Percentiles rank a stretch among this genome's conserved stretches.
Evolutionary conservation across 2,329 filamentous ascomycete species (phyloP).

Genomic region (Pestalotiopsis sp.): DNA sequence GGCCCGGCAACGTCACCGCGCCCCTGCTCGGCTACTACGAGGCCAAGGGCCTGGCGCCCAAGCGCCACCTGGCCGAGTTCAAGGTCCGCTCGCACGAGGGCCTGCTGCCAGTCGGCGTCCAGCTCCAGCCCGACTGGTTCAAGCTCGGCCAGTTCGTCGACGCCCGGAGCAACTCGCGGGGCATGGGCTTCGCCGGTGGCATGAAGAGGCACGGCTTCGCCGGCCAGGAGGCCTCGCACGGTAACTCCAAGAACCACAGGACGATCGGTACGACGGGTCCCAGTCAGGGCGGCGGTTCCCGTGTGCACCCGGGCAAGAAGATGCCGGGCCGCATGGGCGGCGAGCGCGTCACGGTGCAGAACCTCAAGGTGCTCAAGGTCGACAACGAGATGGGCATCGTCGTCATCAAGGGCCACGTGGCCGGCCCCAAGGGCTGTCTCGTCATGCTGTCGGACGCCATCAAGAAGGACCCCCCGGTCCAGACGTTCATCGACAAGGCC

Average conservation of each 20-base stretch:
- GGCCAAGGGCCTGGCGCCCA: slow-evolving; percentile 78
- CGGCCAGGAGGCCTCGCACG: slow-evolving; percentile 90
- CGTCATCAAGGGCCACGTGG: slow-evolving; percentile 83
- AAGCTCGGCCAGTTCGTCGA: slow-evolving; percentile 89
- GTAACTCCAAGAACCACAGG: slow-evolving; percentile 92
- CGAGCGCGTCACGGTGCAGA: slow-evolving; percentile 86
- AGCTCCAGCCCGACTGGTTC: slow-evolving; percentile 88
- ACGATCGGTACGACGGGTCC: slow-evolving; percentile 89
- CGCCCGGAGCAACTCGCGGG: slow-evolving; percentile 75
- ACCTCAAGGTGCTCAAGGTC: slow-evolving; percentile 85
- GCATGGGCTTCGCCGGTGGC: slow-evolving; percentile 93
- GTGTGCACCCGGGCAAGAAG: slow-evolving; percentile 94
- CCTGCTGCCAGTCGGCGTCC: slow-evolving; percentile 73
- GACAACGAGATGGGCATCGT: slow-evolving; percentile 87
- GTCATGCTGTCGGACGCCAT: slow-evolving; percentile 88
- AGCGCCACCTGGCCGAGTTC: slow-evolving; percentile 85
- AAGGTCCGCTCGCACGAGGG: slow-evolving; percentile 75
- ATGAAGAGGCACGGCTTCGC: slow-evolving; percentile 95
- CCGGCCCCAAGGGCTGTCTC: slow-evolving; percentile 83
- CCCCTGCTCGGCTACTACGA: slow-evolving; percentile 89
- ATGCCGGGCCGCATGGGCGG: slow-evolving; percentile 98
- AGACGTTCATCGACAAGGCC: slow-evolving; percentile 51
- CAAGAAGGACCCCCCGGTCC: slow-evolving; percentile 70
- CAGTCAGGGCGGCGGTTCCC: slow-evolving; percentile 87
- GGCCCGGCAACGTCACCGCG: slow-evolving; percentile 75